phyloP scores from a whole-genome alignment of 371 early-diverging fungal species.

The Mortierella sp. region DNA sequence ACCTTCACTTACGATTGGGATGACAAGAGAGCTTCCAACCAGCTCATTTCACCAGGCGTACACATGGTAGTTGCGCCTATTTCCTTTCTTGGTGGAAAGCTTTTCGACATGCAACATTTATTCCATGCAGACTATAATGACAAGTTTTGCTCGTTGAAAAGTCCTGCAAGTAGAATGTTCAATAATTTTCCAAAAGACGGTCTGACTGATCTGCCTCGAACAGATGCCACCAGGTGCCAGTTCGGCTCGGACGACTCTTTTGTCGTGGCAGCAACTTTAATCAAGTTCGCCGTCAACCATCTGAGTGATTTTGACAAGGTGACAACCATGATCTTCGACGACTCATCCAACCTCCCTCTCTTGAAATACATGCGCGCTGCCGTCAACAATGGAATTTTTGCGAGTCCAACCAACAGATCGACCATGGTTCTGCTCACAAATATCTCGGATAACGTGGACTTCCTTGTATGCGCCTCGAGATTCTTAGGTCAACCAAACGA shows the following conservation, averaged over 20 bases:
- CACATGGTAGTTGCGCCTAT: neutral
- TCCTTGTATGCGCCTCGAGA: constrained; percentile 7
- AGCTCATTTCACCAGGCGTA: neutral
- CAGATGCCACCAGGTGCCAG: constrained; percentile 8
- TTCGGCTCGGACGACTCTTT: neutral
- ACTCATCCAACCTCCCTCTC: constrained; percentile 15
- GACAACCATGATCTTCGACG: constrained; percentile 11
- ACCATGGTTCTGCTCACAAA: constrained; percentile 2
- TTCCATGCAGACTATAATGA: neutral
- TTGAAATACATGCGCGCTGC: constrained; percentile 12
- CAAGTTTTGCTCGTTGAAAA: neutral
- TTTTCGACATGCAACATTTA: neutral
- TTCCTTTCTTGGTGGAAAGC: too few species aligned
- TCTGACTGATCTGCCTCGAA: neutral
- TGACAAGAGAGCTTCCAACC: neutral
- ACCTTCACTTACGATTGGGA: neutral
- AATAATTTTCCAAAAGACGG: neutral
- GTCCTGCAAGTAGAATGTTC: rapidly evolving
- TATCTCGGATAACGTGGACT: constrained; percentile 1
- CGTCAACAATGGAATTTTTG: constrained; percentile 2
- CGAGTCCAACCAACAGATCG: neutral
- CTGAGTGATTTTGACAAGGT: constrained; percentile 15
- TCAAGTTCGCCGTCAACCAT: constrained; percentile 14
- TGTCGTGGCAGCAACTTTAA: neutral
- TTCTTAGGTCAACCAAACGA: neutral